phyloP scores from a whole-genome alignment of 768 basidiomycete genomes.

The Strobilomyces dryophilus region DNA sequence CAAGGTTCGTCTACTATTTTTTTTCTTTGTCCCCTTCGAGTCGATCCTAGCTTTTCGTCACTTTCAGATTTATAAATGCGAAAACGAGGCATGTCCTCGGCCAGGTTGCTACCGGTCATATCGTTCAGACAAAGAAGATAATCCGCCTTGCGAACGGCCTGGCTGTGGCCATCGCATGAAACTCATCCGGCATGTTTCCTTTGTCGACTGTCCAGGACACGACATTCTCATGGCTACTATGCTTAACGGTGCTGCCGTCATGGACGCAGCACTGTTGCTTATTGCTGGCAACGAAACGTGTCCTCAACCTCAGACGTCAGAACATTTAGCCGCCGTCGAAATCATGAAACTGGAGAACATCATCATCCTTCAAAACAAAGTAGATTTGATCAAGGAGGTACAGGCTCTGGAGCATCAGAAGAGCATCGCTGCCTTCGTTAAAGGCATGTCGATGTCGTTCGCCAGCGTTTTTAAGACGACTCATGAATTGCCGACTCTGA shows the following conservation, averaged over 20 bases:
- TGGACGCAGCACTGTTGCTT: slow-evolving; percentile 96
- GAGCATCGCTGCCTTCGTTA: slow-evolving; percentile 93
- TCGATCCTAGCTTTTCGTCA: slow-evolving; percentile 7
- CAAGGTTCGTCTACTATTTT: slow-evolving; percentile 56
- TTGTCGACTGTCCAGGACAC: slow-evolving; percentile 97
- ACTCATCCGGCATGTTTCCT: slow-evolving; percentile 93
- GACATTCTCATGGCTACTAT: slow-evolving; percentile 99
- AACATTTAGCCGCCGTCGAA: slow-evolving; percentile 97
- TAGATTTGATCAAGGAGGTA: slow-evolving; percentile 93
- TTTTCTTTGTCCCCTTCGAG: background rate
- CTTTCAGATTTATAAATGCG: slow-evolving; percentile 92
- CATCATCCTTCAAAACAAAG: slow-evolving; percentile 98
- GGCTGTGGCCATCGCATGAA: slow-evolving; percentile 90
- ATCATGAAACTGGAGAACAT: slow-evolving; percentile 99
- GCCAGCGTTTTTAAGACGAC: background rate
- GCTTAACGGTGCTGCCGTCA: slow-evolving; percentile 99
- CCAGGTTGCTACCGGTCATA: slow-evolving; percentile 95
- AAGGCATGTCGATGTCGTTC: slow-evolving; percentile 49
- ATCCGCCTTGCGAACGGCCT: slow-evolving; percentile 89
- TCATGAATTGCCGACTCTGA: background rate
- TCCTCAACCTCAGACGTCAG: slow-evolving; percentile 97
- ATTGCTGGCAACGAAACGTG: slow-evolving; percentile 98
- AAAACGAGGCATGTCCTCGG: slow-evolving; percentile 87
- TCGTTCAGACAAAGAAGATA: slow-evolving; percentile 89
- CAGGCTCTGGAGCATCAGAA: slow-evolving; percentile 96